Evolutionary conservation across 441 rosid species (phyloP).

Genomic region (Gossypium davidsonii): DNA sequence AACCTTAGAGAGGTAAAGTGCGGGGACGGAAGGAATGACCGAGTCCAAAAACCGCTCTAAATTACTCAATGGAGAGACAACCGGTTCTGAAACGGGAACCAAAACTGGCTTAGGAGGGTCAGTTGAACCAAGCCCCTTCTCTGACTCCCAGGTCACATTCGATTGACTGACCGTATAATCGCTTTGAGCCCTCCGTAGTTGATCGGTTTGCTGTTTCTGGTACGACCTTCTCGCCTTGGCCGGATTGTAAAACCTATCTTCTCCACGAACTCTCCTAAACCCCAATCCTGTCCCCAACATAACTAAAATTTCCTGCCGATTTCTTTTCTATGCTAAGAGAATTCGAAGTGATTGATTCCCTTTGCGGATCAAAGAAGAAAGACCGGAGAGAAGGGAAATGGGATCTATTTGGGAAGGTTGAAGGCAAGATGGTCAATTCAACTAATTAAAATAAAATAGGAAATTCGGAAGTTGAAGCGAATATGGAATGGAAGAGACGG

Average conservation of each 20-base stretch:
- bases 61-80: constrained; percentile 36
- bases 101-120: constrained; percentile 22
- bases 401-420: constrained; percentile 16
- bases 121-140: constrained; percentile 19
- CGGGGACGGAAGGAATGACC: constrained; percentile 51
- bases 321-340: not conserved
- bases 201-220: constrained; percentile 33
- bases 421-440: constrained; percentile 17
- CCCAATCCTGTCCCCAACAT: constrained; percentile 62
- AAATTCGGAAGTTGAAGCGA: not conserved
- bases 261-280: constrained; percentile 41
- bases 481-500: too few relatives aligned
- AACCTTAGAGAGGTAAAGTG: constrained; percentile 59
- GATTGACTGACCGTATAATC: constrained; percentile 31
- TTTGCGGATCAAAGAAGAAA: not conserved
- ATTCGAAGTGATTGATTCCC: not conserved
- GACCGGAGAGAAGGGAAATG: constrained; percentile 8
- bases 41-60: constrained; percentile 56
- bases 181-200: constrained; percentile 40
- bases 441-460: too few relatives aligned
- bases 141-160: constrained; percentile 22
- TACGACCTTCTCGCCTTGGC: constrained; percentile 35
- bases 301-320: not conserved
- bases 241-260: constrained; percentile 39
- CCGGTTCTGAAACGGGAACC: constrained; percentile 25